Base-by-base conservation (phyloP, 768 basidiomycete species). In the Russula lepida region DNA sequence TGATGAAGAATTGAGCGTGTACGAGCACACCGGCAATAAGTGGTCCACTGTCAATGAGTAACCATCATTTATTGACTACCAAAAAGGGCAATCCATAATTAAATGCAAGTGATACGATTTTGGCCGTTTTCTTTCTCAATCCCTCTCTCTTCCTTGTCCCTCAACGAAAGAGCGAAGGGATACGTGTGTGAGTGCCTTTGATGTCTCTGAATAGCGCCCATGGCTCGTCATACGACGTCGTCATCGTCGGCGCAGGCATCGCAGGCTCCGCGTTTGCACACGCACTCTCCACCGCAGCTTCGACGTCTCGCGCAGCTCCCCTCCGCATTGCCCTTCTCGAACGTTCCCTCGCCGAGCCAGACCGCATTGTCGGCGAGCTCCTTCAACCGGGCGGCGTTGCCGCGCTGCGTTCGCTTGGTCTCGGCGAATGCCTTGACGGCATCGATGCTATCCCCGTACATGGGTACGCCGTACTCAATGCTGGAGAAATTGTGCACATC, bases 311-410 rank as follows among this genome's bases (percentile, higher is more conserved):
- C 44, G 52, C 72, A 17, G 75, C 75, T 56, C 87, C 87, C 15
- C 81, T 93, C 21, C 81, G 84, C 23, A 85, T 98, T 66, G 87
- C 87, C 19, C 75, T 98, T 0, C 77, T 99, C 58, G 97, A 99
- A 73, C 85, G 95, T 12, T 95, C 95, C 15, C 80, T 98, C 4
- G 80, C 87, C 0, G 89, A 92, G 71, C 97, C 97, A 0, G 93
- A 98, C 78, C 82, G 97, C 19, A 98, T 99, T 66, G 97, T 98
- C 35, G 97, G 97, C 27, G 97, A 99, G 72, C 84, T 98, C 1
- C 77, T 99, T 25, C 97, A 99, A 69, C 97, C 97, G 2, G 94
- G 88, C 1, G 97, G 97, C 1, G 84, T 93, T 25, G 76, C 77
- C 13, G 84, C 92, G 0, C 75, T 99, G 48, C 74, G 81, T 59